Evolutionary conservation across 73 alveolate genomes (phyloP), one percentile per base, ranked within the genome.

Genomic region (Symbiodinium natans): DNA sequence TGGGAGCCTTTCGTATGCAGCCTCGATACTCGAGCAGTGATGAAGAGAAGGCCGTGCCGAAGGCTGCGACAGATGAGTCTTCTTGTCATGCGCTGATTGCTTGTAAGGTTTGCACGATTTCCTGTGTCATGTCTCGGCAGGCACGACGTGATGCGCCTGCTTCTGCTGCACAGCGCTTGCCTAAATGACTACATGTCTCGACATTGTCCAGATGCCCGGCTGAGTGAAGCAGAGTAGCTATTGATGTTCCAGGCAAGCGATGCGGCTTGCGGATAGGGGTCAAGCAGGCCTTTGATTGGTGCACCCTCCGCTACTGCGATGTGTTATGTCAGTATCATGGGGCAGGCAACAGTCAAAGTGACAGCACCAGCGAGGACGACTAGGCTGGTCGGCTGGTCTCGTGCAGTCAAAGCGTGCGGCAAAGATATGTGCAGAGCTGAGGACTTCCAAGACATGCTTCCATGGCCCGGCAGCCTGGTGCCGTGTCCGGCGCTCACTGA

Each of bases 281-380:
- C 77, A 63, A 11, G 10, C 40, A 63, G 77, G 77, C 34, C 59
- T 13, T 46, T 9, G 21, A 46, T 13, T 46, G 59, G 21, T 46
- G 29, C 77, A 63, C 77, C 29, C 36, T 17, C 75, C 75, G 2
- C 34, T 13, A 0, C 68, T 21, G 29, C 68, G 68, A 21, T 17
- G 68, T 6, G 68, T 46, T 13, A 5, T 8, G 11, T 0, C 1
- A 46, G 17, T 46, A 17, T 4, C 68, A 27, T 17, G 21, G 21
- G 68, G 29, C 31, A 63, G 77, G 77, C 1, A 27, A 63, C 34
- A 11, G 10, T 27, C 36, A 63, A 34, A 63, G 77, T 27, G 77
- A 63, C 34, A 63, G 77, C 77, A 63, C 77, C 77, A 63, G 77
- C 77, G 77, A 63, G 59, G 59, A 46, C 59, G 59, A 46, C 59